Evolutionary conservation across 1,284 basidiomycete species (phyloP).

Genomic region (Irpex sp.): DNA sequence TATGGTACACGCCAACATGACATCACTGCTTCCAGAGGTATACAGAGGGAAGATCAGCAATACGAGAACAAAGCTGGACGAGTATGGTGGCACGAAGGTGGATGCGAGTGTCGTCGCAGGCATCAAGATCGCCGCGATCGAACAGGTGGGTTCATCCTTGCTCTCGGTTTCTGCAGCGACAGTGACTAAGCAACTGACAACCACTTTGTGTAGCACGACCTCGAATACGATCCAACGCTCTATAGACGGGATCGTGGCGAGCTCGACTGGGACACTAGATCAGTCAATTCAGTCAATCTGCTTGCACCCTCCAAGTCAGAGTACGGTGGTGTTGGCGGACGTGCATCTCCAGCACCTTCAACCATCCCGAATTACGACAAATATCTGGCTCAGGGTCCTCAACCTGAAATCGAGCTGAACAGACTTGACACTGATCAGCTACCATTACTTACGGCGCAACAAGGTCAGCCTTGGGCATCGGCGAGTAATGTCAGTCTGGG

Average conservation of each 20-base stretch:
- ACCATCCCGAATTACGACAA: constrained; percentile 42
- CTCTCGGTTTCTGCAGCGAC: not conserved
- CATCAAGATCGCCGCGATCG: constrained; percentile 74
- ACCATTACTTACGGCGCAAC: constrained; percentile 45
- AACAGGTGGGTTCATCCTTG: constrained; percentile 45
- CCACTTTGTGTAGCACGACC: constrained; percentile 43
- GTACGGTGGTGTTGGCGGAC: constrained; percentile 31
- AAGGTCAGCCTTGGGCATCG: constrained; percentile 24
- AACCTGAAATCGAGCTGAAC: constrained; percentile 52
- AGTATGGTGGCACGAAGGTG: constrained; percentile 73
- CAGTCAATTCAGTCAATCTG: constrained; percentile 57
- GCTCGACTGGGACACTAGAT: constrained; percentile 75
- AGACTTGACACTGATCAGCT: constrained; percentile 49
- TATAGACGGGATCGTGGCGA: constrained; percentile 79
- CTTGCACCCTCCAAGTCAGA: constrained; percentile 42
- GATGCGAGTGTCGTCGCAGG: constrained; percentile 69
- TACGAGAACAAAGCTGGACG: constrained; percentile 61
- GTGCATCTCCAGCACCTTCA: constrained; percentile 41
- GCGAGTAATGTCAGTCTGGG: constrained; percentile 23
- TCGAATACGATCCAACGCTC: constrained; percentile 72
- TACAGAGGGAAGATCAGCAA: constrained; percentile 69
- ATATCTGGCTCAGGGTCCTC: constrained; percentile 47
- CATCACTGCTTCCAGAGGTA: constrained; percentile 69
- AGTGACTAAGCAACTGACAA: constrained; percentile 1
- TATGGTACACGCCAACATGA: constrained; percentile 85